Conservation (phyloP, 352 stramenopile genomes). For the Paralagenidium karlingii region DNA sequence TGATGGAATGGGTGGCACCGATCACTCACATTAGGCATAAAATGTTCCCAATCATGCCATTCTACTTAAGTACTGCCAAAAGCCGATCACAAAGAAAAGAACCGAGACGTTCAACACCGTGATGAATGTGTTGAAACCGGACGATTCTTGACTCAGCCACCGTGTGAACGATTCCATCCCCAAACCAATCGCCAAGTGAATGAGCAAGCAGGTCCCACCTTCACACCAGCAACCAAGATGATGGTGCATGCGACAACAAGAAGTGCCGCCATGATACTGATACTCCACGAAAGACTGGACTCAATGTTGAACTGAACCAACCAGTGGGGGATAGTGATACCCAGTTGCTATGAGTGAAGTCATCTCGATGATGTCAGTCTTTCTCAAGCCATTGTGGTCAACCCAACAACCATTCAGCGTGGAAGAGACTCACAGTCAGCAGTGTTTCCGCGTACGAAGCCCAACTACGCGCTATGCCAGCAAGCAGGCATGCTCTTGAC, state of each 20-base stretch:
- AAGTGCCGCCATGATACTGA: slow-evolving; percentile 62
- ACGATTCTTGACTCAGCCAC: slow-evolving; percentile 87
- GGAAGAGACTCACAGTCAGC: no score
- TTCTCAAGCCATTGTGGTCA: no score
- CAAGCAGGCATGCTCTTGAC: no score
- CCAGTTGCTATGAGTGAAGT: slow-evolving; percentile 63
- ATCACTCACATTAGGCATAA: no score
- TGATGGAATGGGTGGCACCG: no score
- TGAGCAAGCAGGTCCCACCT: no score
- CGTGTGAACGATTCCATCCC: no score
- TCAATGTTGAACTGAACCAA: slow-evolving; percentile 39
- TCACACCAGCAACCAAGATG: slow-evolving; percentile 71
- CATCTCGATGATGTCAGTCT: no score
- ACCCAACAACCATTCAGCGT: no score
- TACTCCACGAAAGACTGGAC: slow-evolving; percentile 45
- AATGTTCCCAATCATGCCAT: slow-evolving; percentile 59
- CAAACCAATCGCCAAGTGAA: no score
- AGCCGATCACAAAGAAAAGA: slow-evolving; percentile 80
- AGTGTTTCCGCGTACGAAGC: slow-evolving; percentile 78
- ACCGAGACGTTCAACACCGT: slow-evolving; percentile 84
- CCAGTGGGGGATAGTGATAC: slow-evolving; percentile 45
- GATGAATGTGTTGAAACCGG: slow-evolving; percentile 85
- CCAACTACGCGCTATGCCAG: slow-evolving; percentile 86
- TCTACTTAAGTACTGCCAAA: slow-evolving; percentile 73
- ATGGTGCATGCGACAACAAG: slow-evolving; percentile 80